Conservation (phyloP, 306 rosid species). For the Cyamopsis tetragonoloba region DNA sequence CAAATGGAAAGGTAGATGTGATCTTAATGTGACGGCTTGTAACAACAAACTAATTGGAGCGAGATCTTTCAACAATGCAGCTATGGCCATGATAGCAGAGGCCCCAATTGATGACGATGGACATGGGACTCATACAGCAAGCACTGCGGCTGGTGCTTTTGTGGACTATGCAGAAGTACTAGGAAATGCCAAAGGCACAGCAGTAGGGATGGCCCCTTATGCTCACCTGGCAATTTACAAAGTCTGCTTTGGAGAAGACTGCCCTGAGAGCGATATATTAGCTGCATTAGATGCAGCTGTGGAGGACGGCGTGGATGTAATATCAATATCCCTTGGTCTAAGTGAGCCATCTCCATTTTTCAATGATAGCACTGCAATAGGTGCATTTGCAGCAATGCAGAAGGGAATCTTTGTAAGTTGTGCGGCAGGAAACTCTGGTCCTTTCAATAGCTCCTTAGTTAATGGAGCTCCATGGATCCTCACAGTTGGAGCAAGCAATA, state of each 20-base stretch:
- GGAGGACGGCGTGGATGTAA: slow-evolving; percentile 61
- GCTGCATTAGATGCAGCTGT: slow-evolving; percentile 50
- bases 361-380: slow-evolving; percentile 51
- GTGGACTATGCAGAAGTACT: slow-evolving; percentile 41
- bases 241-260: slow-evolving; percentile 38
- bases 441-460: slow-evolving; percentile 31
- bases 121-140: slow-evolving; percentile 51
- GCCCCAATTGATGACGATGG: slow-evolving; percentile 41
- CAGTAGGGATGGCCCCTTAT: slow-evolving; percentile 66
- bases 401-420: slow-evolving; percentile 73
- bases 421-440: slow-evolving; percentile 66
- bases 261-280: slow-evolving; percentile 38
- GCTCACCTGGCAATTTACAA: slow-evolving; percentile 65
- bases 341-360: slow-evolving; percentile 38
- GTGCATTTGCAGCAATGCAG: slow-evolving; percentile 59
- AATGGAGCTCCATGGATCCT: slow-evolving; percentile 81
- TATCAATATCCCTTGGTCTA: slow-evolving; percentile 61
- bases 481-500: slow-evolving; percentile 59
- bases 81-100: background rate
- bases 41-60: slow-evolving; percentile 81
- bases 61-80: slow-evolving; percentile 37
- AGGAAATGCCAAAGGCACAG: slow-evolving; percentile 73
- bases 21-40: slow-evolving; percentile 43
- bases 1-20: slow-evolving; percentile 81
- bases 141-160: slow-evolving; percentile 45